Base-by-base conservation (phyloP, 1,284 basidiomycete genomes). In the Rhizoctonia solani region DNA sequence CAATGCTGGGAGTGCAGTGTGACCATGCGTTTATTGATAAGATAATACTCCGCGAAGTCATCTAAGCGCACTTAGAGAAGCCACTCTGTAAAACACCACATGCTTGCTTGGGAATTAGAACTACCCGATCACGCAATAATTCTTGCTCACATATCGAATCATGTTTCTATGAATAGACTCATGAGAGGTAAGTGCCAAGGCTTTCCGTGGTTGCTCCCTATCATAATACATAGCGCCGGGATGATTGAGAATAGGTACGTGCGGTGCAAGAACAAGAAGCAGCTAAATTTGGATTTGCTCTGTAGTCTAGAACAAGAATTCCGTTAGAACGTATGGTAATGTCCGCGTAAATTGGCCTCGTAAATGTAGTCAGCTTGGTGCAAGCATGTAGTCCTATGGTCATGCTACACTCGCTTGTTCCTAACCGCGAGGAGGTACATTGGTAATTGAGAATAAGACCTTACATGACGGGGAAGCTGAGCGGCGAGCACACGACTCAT, bases 101-200 rank as follows among this genome's bases (percentile, higher is more conserved):
- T 30, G 25, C 5, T 29, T 46, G n/a, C 25, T 29, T 59, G 56
- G 56, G n/a, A n/a, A 25, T 14, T 9, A 25, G 30, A 46, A 34
- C 29, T 5, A 46, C 6, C 44, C 6, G 44, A n/a, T 47, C 49
- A 42, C 13, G 23, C 25, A 4, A 47, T 19, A n/a, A 27, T n/a
- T 34, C 21, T 21, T 16, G 21, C 2, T 2, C 30, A 6, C 19
- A 21, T 27, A 23, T 11, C 32, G 34, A 34, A 30, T 46, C 42
- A 49, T 47, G 29, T 13, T 42, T 29, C 44, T 23, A 29, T 47
- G 32, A 59, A 59, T 59, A 59, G 46, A 30, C 8, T 30, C 5
- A 29, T 55, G 14, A n/a, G 13, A 13, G n/a, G n/a, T 55, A 37
- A 55, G 8, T 41, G 30, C 54, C 54, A 37, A 55, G 54, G 37